Conservation (phyloP, 768 basidiomycete species). For the Thelephora aurantiotincta region DNA sequence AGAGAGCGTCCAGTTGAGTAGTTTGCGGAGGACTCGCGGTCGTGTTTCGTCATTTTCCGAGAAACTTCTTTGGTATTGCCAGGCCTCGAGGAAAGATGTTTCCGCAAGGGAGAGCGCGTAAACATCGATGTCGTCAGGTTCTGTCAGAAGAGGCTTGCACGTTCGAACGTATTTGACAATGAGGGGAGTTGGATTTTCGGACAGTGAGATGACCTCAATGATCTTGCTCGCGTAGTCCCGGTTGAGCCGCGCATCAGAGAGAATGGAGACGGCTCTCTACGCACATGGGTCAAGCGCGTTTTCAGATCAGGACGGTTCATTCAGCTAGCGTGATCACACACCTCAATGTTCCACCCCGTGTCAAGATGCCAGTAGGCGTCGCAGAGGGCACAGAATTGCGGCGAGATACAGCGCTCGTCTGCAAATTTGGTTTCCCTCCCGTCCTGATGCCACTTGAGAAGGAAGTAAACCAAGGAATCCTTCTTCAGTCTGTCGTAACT, state of each 20-base stretch:
- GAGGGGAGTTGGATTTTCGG: conserved; percentile 32
- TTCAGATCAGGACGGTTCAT: too few relatives aligned
- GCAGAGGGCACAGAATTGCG: conserved; percentile 62
- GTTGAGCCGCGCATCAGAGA: conserved; percentile 63
- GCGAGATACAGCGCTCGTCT: conserved; percentile 48
- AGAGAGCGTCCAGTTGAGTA: conserved; percentile 54
- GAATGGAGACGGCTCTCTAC: conserved; percentile 56
- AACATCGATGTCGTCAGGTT: conserved; percentile 56
- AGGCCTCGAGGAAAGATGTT: conserved; percentile 51
- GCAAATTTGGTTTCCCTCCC: conserved; percentile 37
- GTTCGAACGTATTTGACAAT: conserved; percentile 65
- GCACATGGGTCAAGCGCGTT: not conserved
- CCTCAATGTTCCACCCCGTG: conserved; percentile 46
- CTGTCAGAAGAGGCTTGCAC: conserved; percentile 54
- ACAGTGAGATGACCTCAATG: conserved; percentile 43
- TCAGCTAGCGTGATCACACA: conserved; percentile 22
- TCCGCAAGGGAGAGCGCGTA: conserved; percentile 58
- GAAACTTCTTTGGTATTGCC: conserved; percentile 64
- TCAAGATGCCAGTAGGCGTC: conserved; percentile 82
- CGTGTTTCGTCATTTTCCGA: conserved; percentile 41
- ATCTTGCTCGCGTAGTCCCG: conserved; percentile 72
- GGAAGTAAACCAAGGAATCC: conserved; percentile 67
- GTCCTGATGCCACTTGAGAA: conserved; percentile 70
- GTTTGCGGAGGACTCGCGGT: conserved; percentile 36
- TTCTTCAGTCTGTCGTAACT: conserved; percentile 65